Conservation (phyloP, 768 basidiomycete genomes). For the Collybia sordida region DNA sequence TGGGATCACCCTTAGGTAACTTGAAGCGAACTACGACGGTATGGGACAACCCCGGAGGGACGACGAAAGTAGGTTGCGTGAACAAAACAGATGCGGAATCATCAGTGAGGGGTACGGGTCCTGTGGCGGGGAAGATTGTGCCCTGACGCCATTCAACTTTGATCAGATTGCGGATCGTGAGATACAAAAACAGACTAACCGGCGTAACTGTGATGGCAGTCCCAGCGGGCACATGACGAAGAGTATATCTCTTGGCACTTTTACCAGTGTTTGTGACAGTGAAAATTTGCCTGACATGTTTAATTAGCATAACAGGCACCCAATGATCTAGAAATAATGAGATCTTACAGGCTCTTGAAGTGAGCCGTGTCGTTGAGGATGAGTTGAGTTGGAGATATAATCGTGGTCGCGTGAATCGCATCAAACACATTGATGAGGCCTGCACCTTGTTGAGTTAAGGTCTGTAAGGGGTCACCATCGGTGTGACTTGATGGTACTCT, state of each 20-base stretch:
- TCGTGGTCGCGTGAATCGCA: slow-evolving; percentile 51
- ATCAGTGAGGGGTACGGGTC: slow-evolving; percentile 51
- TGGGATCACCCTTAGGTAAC: slow-evolving; percentile 34
- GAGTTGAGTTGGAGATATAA: slow-evolving; percentile 57
- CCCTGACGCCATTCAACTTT: slow-evolving; percentile 22
- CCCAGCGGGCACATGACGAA: slow-evolving; percentile 57
- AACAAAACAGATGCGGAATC: slow-evolving; percentile 46
- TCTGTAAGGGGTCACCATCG: slow-evolving; percentile 51
- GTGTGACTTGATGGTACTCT: slow-evolving; percentile 42
- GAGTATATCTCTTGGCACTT: slow-evolving; percentile 38
- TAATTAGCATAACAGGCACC: too few relatives aligned
- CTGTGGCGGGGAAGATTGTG: slow-evolving; percentile 38
- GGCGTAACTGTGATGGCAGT: slow-evolving; percentile 47
- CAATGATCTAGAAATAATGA: background rate
- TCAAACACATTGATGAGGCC: slow-evolving; percentile 58
- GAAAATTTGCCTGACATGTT: slow-evolving; percentile 40
- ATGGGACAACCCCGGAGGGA: slow-evolving; percentile 41
- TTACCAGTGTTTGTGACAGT: slow-evolving; percentile 51
- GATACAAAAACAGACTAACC: slow-evolving; percentile 22
- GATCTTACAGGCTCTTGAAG: slow-evolving; percentile 41
- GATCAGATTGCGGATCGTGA: background rate
- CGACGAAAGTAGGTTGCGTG: slow-evolving; percentile 40
- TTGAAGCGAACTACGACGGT: slow-evolving; percentile 44
- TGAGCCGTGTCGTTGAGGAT: slow-evolving; percentile 64
- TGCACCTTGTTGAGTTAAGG: slow-evolving; percentile 52